These are phyloP conservation scores for Gamarada debralockiae DNA, from an alignment of 495 filamentous ascomycete species.

Conservation along the genomic window DNA sequence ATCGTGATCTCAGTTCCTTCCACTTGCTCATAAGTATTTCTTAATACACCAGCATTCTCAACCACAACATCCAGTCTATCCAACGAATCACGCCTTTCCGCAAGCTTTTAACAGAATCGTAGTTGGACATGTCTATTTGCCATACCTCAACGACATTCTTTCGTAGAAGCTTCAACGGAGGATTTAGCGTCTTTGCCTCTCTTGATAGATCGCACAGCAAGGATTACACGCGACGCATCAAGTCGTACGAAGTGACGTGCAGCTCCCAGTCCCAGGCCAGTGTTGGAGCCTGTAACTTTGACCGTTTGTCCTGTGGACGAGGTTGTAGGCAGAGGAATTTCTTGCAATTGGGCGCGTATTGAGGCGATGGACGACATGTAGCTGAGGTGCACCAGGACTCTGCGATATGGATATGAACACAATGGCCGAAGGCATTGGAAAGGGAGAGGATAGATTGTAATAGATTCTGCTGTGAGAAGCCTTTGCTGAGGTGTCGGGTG, in stretches of 20 bases:
- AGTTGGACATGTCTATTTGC: constrained; percentile 47
- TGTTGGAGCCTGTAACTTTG: constrained; percentile 50
- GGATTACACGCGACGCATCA: constrained; percentile 36
- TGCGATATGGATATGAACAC: no score
- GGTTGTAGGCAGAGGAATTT: constrained; percentile 12
- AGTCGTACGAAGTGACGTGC: constrained; percentile 38
- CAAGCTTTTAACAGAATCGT: constrained; percentile 23
- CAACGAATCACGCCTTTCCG: not conserved
- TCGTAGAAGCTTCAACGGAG: constrained; percentile 30
- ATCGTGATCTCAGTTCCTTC: constrained; percentile 15
- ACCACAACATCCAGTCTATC: constrained; percentile 18
- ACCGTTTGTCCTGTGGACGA: constrained; percentile 33
- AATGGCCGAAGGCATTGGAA: no score
- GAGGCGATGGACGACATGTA: no score
- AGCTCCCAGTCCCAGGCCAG: constrained; percentile 50
- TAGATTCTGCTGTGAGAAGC: no score
- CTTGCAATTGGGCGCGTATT: no score
- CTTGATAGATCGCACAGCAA: constrained; percentile 35
- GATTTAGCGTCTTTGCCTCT: constrained; percentile 36
- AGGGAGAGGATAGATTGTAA: no score
- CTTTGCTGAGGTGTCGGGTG: no score
- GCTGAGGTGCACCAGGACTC: no score
- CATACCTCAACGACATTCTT: constrained; percentile 44
- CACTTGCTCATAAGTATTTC: not conserved
- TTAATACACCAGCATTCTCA: constrained; percentile 18